Evolutionary conservation across 208 protist species (phyloP), one percentile per base, ranked within the genome.

Genomic region (Wallacemonas collosoma): DNA sequence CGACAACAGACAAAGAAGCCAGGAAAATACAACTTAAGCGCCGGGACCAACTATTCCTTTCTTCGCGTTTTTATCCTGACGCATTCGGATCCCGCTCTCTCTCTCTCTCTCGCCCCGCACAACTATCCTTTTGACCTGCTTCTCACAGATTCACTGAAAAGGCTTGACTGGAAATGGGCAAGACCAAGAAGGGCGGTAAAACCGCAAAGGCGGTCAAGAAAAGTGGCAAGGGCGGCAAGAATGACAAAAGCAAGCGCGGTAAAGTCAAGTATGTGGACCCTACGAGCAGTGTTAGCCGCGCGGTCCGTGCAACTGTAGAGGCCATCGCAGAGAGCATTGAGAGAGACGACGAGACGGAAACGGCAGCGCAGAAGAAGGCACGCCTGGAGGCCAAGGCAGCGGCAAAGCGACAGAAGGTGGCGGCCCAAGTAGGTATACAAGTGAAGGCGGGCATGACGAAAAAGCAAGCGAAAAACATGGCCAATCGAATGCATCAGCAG

Each of bases 401-500:
- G 62, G 69, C 72, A 56, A 80, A 78, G 70, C 74, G 74, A 3
- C 15, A 77, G 35, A 75, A 88, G 66, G 65, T 85, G 36, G 76
- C 69, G 1, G 66, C 62, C 36, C 75, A 86, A 55, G 80, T 86
- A 39, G 79, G 78, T n/a, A 76, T 90, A 56, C 54, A 61, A 40
- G 57, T 91, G 4, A 95, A 93, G 65, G 81, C 65, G 39, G 91
- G 87, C 53, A 90, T 90, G 85, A 94, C 91, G 7, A 78, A 82
- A 36, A 71, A 78, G 61, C 91, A 96, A 63, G 86, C 77, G 11
- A 63, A 61, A 40, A 76, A 77, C 7, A 86, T 88, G 39, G 80
- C 87, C 1, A 77, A 88, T 5, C 67, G 69, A n/a, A 65, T 77
- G 61, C 75, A 77, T 50, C 48, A 61, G 51, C 63, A 77, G 39